phyloP scores from a whole-genome alignment of 1,284 basidiomycete genomes.

The Malassezia arunalokei region DNA sequence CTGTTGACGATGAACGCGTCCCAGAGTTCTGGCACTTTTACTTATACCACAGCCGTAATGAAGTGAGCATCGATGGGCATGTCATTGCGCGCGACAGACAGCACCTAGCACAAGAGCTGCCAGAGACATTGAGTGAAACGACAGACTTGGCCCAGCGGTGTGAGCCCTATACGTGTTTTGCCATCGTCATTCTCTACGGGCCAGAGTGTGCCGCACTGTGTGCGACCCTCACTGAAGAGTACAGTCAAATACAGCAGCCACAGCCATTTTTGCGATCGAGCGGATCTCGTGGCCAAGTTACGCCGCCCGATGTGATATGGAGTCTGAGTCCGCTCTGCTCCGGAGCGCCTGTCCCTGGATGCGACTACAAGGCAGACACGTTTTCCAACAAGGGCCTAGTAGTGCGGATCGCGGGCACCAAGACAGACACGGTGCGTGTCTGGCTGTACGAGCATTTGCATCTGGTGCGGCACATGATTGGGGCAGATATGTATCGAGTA shows the following conservation, averaged over 20 bases:
- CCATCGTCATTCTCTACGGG: conserved; percentile 64
- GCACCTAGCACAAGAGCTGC: conserved; percentile 55
- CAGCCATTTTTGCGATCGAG: conserved; percentile 12
- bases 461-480: conserved; percentile 49
- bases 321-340: conserved; percentile 52
- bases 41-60: conserved; percentile 71
- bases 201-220: conserved; percentile 52
- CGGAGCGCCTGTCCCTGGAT: conserved; percentile 3
- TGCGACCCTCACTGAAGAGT: conserved; percentile 50
- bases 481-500: conserved; percentile 27
- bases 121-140: neutral
- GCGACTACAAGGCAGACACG: neutral
- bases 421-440: conserved; percentile 59
- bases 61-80: conserved; percentile 58
- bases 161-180: conserved; percentile 70
- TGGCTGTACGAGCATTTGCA: conserved; percentile 57
- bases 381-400: conserved; percentile 47
- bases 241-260: conserved; percentile 53
- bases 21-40: conserved; percentile 83
- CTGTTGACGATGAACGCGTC: conserved; percentile 47
- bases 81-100: conserved; percentile 63
- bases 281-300: conserved; percentile 15
- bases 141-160: conserved; percentile 54
- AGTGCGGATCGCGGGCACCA: conserved; percentile 60
- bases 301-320: conserved; percentile 60